A percentile compares a stretch with the other conserved stretches of the same genome.
phyloP scores from a whole-genome alignment of 2,329 filamentous ascomycete genomes.

The Fusarium domesticum region DNA sequence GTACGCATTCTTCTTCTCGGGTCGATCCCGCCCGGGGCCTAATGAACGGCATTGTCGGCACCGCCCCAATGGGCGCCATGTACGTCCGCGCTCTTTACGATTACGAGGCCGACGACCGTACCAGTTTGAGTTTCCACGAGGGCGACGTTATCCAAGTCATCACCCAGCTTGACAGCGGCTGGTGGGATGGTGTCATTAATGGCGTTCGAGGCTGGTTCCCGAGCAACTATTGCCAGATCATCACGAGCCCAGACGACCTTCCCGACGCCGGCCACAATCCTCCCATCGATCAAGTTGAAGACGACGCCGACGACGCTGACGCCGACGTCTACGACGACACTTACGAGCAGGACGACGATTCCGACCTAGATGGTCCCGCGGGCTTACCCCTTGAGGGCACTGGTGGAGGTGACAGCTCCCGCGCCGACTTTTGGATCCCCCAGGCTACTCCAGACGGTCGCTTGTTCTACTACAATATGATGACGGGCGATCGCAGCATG shows the following conservation, averaged over 20 bases:
- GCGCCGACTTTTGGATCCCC: slow-evolving; percentile 97
- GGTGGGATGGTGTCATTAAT: slow-evolving; percentile 99
- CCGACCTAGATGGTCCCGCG: slow-evolving; percentile 57
- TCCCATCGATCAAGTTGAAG: slow-evolving; percentile 53
- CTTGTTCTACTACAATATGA: slow-evolving; percentile 96
- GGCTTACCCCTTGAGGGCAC: slow-evolving; percentile 68
- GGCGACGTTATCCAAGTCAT: slow-evolving; percentile 98
- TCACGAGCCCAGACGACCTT: slow-evolving; percentile 72
- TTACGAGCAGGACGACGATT: slow-evolving; percentile 64
- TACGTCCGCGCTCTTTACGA: slow-evolving; percentile 96
- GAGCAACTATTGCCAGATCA: slow-evolving; percentile 94
- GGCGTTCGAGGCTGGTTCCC: slow-evolving; percentile 97
- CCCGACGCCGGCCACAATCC: slow-evolving; percentile 58
- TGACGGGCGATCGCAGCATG: slow-evolving; percentile 92
- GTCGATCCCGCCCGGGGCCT: slow-evolving; percentile 28
- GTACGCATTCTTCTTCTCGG: slow-evolving; percentile 24
- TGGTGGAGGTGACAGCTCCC: slow-evolving; percentile 64
- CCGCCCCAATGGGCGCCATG: slow-evolving; percentile 65
- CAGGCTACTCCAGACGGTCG: slow-evolving; percentile 92
- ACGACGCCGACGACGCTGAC: slow-evolving; percentile 62
- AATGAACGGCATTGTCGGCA: slow-evolving; percentile 62
- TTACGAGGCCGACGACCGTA: slow-evolving; percentile 96
- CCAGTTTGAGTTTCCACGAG: slow-evolving; percentile 92
- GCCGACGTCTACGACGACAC: slow-evolving; percentile 65
- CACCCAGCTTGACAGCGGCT: slow-evolving; percentile 94